Evolutionary conservation across 2,329 filamentous ascomycete species (phyloP), one percentile per base, ranked within the genome.

Genomic region (Aspergillus texensis): DNA sequence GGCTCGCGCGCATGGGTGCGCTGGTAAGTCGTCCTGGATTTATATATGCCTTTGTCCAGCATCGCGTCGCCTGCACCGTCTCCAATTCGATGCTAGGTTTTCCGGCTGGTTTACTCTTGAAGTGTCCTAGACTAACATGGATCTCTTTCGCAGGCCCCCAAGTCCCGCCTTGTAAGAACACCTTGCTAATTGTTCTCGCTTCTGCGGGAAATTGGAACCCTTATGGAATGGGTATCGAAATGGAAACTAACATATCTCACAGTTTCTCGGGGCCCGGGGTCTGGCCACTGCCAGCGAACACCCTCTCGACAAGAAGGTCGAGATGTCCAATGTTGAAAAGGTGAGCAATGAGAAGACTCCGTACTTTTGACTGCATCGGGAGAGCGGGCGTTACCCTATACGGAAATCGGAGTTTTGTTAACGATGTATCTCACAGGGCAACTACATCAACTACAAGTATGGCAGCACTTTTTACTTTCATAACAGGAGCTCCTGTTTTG

Each of bases 271-370:
- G 75, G 86, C 89, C 73, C 85, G 89, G 73, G 79, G 79, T 80
- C 89, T 97, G 85, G 94, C 94, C 69, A 96, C 94, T 73, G 91
- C 93, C 77, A 86, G 88, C 75, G 92, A 97, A 82, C 89, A 89
- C 77, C 88, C 93, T 74, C 89, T 99, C 72, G 92, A 94, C 84
- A 89, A 89, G 84, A 97, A 97, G 91, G 95, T 99, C 81, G 91
- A 91, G 82, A 97, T 98, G 88, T 96, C 94, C 86, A 97, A 93
- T 84, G 93, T 89, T 86, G 95, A 99, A 84, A 91, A 93, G 78
- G 82, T 83, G 71, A 75, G 79, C 76, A 59, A 64, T 67, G 48
- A n/a, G 4, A 52, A 52, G 28, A 34, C 45, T 21, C 45, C 57
- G 60, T 61, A 58, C 64, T 62, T 58, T 72, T 68, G 70, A 68